These are phyloP conservation scores for Trypanosoma avium DNA, from an alignment of 208 protist genomes.

Conservation along the genomic window DNA sequence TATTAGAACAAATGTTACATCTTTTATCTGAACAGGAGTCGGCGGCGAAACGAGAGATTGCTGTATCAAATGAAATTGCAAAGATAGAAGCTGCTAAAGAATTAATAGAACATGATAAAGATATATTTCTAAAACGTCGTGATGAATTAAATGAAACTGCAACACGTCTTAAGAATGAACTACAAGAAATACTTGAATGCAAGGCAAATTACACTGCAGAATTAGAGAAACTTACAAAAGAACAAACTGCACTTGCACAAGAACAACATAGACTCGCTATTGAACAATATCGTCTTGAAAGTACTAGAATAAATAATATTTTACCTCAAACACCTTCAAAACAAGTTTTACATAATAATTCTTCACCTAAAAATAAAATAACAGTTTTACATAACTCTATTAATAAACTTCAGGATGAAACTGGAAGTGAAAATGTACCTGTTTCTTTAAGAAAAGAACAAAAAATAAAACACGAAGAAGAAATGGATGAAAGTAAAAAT, in stretches of 20 bases:
- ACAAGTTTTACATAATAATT: not conserved
- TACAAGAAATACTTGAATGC: constrained; percentile 3
- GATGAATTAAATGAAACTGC: constrained; percentile 11
- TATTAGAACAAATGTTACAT: constrained; percentile 18
- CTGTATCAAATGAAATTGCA: constrained; percentile 21
- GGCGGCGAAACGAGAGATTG: not conserved
- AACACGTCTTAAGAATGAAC: constrained; percentile 12
- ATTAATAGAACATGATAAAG: constrained; percentile 25
- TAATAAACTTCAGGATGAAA: constrained; percentile 4
- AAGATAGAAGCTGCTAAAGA: constrained; percentile 28
- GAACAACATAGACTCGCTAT: constrained; percentile 7
- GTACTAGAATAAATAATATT: too few species aligned
- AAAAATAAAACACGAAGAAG: not conserved
- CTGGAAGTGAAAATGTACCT: constrained; percentile 1
- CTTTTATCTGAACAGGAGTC: constrained; percentile 24
- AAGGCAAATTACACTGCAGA: constrained; percentile 3
- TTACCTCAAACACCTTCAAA: not conserved
- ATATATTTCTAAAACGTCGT: constrained; percentile 16
- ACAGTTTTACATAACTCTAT: not conserved
- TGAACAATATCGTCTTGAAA: too few species aligned
- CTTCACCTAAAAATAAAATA: not conserved
- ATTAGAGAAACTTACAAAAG: constrained; percentile 12
- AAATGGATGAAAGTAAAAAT: not conserved
- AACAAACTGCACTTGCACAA: constrained; percentile 28
- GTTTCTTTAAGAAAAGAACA: not conserved